Base-by-base conservation (phyloP, 441 rosid species). In the Gossypium laxum region DNA sequence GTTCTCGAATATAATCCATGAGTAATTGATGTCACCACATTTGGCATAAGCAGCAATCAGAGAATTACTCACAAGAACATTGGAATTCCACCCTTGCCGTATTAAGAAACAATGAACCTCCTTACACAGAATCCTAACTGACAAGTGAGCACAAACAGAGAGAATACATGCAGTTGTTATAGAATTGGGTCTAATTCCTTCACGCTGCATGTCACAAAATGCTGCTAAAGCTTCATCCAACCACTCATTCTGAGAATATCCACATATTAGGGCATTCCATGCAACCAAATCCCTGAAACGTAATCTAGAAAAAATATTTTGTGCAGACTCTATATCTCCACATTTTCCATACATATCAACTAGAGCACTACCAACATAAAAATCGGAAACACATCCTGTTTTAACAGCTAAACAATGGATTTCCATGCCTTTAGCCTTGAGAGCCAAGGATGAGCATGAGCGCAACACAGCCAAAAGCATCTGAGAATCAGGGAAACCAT, bases 341-440 rank as follows among this genome's bases (percentile, higher is more conserved):
- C 79, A 73, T 80, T 82, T 82, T 71, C 80, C 88, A 72, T 82
- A 78, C 70, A 79, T 48, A 58, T 84, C 86, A 72, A 80, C 84
- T 21, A 80, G 38, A 19, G 83, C 82, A 69, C 83, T 72, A 7
- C 84, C 84, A 55, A 81, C 64, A 74, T 72, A 82, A 67, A 60
- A 26, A 67, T 79, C 72, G 18, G 74, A 63, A 75, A 77, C 41
- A 0, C 58, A 48, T 19, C 75, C 77, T 26, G 69, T 34, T 68
- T 82, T 84, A 69, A 80, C 59, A 15, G 75, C 80, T 24, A 82
- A 65, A 30, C 78, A 79, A 50, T 82, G 88, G 73, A 82, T 74
- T 72, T 75, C 83, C 75, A 19, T 72, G 59, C 82, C 84, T 45
- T 17, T 70, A 47, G 70, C 58, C 75, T 57, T 76, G 4, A 78